phyloP scores from a whole-genome alignment of 768 basidiomycete genomes.

The Harrya chromipes region DNA sequence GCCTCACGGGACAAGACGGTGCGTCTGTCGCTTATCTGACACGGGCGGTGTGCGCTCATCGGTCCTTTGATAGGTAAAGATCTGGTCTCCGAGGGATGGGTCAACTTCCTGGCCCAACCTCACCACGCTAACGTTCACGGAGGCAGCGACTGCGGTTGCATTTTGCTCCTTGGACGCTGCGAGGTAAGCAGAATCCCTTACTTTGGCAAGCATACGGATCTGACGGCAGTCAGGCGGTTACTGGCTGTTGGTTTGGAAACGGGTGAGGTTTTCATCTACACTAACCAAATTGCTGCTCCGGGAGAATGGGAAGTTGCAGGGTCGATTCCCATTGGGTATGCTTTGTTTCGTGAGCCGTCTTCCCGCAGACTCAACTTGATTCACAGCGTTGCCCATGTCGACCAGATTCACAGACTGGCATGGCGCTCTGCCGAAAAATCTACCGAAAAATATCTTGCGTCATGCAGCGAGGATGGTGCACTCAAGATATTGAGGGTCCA shows the following conservation, averaged over 20 bases:
- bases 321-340: conserved; percentile 53
- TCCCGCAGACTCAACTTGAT: neutral
- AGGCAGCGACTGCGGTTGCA: conserved; percentile 82
- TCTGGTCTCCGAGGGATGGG: conserved; percentile 56
- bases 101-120: conserved; percentile 51
- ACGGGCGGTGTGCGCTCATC: neutral
- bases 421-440: conserved; percentile 57
- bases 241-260: conserved; percentile 85
- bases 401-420: conserved; percentile 75
- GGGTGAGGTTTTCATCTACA: conserved; percentile 69
- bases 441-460: conserved; percentile 59
- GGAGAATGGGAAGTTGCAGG: conserved; percentile 46
- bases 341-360: conserved; percentile 4
- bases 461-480: conserved; percentile 91
- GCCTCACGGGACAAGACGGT: conserved; percentile 96
- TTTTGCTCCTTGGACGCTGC: conserved; percentile 43
- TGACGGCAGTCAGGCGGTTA: conserved; percentile 38
- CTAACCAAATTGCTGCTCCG: conserved; percentile 30
- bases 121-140: conserved; percentile 63
- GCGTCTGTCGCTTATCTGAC: conserved; percentile 14
- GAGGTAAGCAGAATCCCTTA: conserved; percentile 37
- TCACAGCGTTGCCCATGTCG: conserved; percentile 67
- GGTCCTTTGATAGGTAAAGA: conserved; percentile 58
- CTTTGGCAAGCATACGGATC: neutral
- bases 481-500: conserved; percentile 72